phyloP scores from a whole-genome alignment of 2,329 filamentous ascomycete genomes.

The Pseudovirgaria hyperparasitica region DNA sequence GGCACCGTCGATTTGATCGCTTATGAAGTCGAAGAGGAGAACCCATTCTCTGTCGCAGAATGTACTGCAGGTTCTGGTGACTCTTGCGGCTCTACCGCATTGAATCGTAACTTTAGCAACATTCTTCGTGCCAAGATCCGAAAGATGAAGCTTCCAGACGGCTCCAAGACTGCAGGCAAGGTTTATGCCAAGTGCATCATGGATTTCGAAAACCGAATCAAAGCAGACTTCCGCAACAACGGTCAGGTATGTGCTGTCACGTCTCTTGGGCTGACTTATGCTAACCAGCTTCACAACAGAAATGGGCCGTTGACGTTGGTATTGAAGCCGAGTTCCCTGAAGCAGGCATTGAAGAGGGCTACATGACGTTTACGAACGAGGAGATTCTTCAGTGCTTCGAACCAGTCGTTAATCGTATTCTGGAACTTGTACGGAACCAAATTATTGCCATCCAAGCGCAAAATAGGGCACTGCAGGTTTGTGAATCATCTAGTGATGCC shows the following conservation, averaged over 20 bases:
- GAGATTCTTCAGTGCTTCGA: constrained; percentile 99
- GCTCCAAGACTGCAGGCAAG: constrained; percentile 91
- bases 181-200: constrained; percentile 99
- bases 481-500: constrained; percentile 8
- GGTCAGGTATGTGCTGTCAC: too few species aligned
- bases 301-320: constrained; percentile 97
- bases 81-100: constrained; percentile 92
- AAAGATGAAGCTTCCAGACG: constrained; percentile 97
- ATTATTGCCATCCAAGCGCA: constrained; percentile 98
- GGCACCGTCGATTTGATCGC: constrained; percentile 98
- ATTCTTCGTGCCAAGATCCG: constrained; percentile 94
- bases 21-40: constrained; percentile 96
- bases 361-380: constrained; percentile 99
- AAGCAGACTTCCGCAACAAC: constrained; percentile 98
- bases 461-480: constrained; percentile 73
- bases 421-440: constrained; percentile 93
- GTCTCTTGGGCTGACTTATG: too few species aligned
- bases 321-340: constrained; percentile 98
- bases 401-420: constrained; percentile 91
- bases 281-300: too few species aligned
- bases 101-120: constrained; percentile 97
- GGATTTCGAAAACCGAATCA: constrained; percentile 99
- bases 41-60: constrained; percentile 91
- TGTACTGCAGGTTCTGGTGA: constrained; percentile 96
- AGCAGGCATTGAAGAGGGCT: constrained; percentile 94